phyloP scores from a whole-genome alignment of 108 stramenopile species.

The Parietichytrium sp. region DNA sequence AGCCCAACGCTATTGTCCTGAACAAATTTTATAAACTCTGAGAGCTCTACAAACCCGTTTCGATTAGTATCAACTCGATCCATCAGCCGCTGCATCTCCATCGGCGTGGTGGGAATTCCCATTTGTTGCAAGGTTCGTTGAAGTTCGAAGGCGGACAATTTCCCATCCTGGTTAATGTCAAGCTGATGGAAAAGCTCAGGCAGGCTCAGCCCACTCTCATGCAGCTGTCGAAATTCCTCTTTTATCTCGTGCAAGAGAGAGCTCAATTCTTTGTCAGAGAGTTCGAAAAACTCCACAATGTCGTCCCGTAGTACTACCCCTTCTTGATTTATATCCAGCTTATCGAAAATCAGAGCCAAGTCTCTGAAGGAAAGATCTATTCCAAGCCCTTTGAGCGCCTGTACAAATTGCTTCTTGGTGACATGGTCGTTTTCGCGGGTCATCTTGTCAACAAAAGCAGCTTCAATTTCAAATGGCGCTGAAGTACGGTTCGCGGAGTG shows the following conservation, averaged over 20 bases:
- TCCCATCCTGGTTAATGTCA: not conserved
- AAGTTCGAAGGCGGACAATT: not conserved
- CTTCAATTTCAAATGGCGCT: not conserved
- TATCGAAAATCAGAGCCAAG: conserved; percentile 7
- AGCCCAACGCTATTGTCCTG: too few relatives aligned
- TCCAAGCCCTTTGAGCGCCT: not conserved
- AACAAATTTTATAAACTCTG: conserved; percentile 14
- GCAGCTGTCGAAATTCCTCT: not conserved
- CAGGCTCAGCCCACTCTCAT: not conserved
- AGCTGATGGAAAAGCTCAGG: not conserved
- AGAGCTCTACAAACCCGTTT: not conserved
- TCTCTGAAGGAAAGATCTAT: not conserved
- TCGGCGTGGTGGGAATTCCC: not conserved
- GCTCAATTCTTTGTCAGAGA: conserved; percentile 2
- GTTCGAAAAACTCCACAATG: conserved; percentile 3
- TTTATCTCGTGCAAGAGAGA: not conserved
- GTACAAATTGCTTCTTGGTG: not conserved
- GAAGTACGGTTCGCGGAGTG: not conserved
- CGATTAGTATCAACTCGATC: not conserved
- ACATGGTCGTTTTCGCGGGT: not conserved
- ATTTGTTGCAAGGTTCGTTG: not conserved
- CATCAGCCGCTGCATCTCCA: not conserved
- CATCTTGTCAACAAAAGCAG: not conserved
- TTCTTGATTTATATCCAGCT: not conserved
- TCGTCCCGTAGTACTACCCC: not conserved